Percentiles rank a stretch among this genome's conserved stretches.
These are phyloP conservation scores for Coemansia sp. DNA, from an alignment of 192 early-diverging fungal genomes.

Conservation along the genomic window DNA sequence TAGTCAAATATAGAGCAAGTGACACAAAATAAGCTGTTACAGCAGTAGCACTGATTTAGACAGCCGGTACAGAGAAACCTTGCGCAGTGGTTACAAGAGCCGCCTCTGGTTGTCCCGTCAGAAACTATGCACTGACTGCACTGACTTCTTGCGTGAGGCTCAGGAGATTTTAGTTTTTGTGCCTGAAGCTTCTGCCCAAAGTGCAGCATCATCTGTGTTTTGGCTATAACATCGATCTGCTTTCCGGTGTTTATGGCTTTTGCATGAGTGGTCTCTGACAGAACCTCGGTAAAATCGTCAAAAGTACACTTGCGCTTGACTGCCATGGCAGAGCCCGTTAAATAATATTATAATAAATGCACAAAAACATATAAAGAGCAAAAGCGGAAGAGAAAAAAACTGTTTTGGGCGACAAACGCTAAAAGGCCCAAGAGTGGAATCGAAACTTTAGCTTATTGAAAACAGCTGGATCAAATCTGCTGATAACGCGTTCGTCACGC, in stretches of 20 bases:
- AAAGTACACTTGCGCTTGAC: constrained; percentile 26
- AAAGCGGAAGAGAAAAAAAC: no score
- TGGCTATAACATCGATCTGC: constrained; percentile 13
- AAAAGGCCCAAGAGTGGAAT: no score
- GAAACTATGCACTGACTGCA: constrained; percentile 25
- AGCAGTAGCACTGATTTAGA: constrained; percentile 36
- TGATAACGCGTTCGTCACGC: constrained; percentile 3
- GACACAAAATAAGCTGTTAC: constrained; percentile 31
- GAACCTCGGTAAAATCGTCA: constrained; percentile 15
- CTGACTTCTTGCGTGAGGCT: neutral
- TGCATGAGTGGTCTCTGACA: neutral
- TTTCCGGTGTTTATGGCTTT: constrained; percentile 35
- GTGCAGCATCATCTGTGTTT: constrained; percentile 42
- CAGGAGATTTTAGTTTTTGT: constrained; percentile 10
- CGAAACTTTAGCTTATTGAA: no score
- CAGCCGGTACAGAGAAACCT: constrained; percentile 26
- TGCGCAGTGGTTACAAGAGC: constrained; percentile 32
- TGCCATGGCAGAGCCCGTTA: constrained; percentile 18
- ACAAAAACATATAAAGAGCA: neutral
- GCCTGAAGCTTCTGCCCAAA: constrained; percentile 45
- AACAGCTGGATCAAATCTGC: constrained; percentile 1
- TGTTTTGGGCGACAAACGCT: no score
- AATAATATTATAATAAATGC: neutral
- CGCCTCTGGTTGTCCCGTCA: neutral
- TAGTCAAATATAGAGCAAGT: constrained; percentile 51